Evolutionary conservation across 352 stramenopile genomes (phyloP).

Genomic region (Globisporangium uncinulatum): DNA sequence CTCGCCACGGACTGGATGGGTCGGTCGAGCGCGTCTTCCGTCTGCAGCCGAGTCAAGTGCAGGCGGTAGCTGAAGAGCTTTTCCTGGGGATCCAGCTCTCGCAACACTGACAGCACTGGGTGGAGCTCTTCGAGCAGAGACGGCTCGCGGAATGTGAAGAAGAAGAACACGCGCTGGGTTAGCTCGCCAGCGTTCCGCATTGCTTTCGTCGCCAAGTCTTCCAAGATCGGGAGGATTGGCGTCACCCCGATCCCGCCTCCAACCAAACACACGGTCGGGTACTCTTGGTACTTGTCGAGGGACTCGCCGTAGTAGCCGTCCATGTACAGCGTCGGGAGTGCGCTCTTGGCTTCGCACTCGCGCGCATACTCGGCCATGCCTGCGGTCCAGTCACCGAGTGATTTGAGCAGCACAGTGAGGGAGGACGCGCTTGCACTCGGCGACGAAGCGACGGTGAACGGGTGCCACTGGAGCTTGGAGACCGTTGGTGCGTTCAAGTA

Average conservation of each 20-base stretch:
- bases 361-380: conserved; percentile 24
- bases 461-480: conserved; percentile 49
- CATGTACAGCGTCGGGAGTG: conserved; percentile 25
- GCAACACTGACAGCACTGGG: neutral
- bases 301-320: conserved; percentile 39
- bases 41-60: conserved; percentile 17
- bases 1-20: conserved; percentile 1
- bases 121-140: neutral
- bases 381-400: conserved; percentile 33
- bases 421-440: conserved; percentile 13
- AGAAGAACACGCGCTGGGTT: conserved; percentile 13
- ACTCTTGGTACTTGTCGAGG: conserved; percentile 26
- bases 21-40: conserved; percentile 12
- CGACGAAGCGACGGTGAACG: conserved; percentile 44
- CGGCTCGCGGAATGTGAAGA: conserved; percentile 12
- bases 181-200: neutral
- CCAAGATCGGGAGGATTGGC: conserved; percentile 27
- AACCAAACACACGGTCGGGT: conserved; percentile 26
- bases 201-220: conserved; percentile 17
- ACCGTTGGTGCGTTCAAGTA: conserved; percentile 39
- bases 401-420: conserved; percentile 36
- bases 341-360: conserved; percentile 24
- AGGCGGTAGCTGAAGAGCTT: conserved; percentile 11
- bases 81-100: neutral
- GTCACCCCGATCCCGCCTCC: conserved; percentile 34